Evolutionary conservation across 1,139 yeast genomes (phyloP), one percentile per base, ranked within the genome.

Genomic region (Candida sanyaensis): DNA sequence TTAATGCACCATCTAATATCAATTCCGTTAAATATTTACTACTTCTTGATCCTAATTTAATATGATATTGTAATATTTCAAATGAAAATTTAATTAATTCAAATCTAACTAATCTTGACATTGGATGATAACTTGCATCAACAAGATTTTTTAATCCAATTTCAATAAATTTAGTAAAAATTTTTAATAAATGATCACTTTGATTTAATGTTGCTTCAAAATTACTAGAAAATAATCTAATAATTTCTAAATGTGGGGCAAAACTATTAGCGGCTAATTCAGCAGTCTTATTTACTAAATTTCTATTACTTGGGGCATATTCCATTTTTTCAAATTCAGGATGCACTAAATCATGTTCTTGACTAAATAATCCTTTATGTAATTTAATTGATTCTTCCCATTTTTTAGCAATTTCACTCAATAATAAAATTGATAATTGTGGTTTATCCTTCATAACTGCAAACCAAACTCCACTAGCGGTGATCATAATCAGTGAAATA

Each of bases 291-390:
- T 81, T 78, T n/a, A 85, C 75, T 8, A 71, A 76, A 40, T 74
- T 75, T 55, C 82, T 84, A 66, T 88, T 86, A 45, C 96, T 84
- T 12, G 99, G 98, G 1, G 91, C 74, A 61, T 95, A 95, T 56
- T 89, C 96, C 99, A 93, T 93, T 50, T 75, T 77, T 53, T 79
- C 71, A 60, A 75, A 86, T 50, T 86, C 90, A 6, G 96, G 86
- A 44, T 75, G 74, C 1, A 60, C 61, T n/a, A 83, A 64, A 62
- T 91, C 96, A 55, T 72, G 68, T 4, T 68, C 62, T n/a, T 72
- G 75, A 7, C 86, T 80, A 62, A 80, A 93, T 9, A 93, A 66
- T 1, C 98, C 98, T 43, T 72, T 72, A 13, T 72, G 69, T 37
- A 75, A 69, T 39, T 77, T 76, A 42, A 90, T 81, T 1, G 92